These are phyloP conservation scores for Rhizopus stolonifer DNA, from an alignment of 371 early-diverging fungal genomes.

Conservation along the genomic window DNA sequence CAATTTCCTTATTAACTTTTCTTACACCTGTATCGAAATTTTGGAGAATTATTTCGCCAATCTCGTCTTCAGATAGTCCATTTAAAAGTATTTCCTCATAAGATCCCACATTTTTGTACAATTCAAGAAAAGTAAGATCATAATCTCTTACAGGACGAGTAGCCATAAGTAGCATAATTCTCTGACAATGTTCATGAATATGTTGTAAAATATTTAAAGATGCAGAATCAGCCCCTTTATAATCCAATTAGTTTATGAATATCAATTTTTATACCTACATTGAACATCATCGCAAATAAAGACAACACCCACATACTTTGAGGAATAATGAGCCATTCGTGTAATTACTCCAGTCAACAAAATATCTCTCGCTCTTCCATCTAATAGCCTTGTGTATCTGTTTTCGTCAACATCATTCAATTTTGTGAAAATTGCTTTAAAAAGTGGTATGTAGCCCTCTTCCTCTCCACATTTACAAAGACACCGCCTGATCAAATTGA, in stretches of 20 bases:
- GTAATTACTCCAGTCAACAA: slow-evolving; percentile 46
- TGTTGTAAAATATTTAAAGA: slow-evolving; percentile 38
- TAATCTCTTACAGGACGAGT: slow-evolving; percentile 57
- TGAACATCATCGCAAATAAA: slow-evolving; percentile 58
- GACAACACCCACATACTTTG: slow-evolving; percentile 41
- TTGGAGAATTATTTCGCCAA: slow-evolving; percentile 49
- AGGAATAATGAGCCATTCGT: slow-evolving; percentile 44
- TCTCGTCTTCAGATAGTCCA: slow-evolving; percentile 48
- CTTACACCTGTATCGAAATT: slow-evolving; percentile 47
- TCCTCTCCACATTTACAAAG: slow-evolving; percentile 46
- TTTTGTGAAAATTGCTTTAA: slow-evolving; percentile 40
- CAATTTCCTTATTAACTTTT: slow-evolving; percentile 47
- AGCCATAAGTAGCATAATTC: slow-evolving; percentile 43
- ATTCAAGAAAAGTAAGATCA: slow-evolving; percentile 33
- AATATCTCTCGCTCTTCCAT: slow-evolving; percentile 41
- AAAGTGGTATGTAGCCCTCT: slow-evolving; percentile 38
- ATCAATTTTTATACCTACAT: slow-evolving; percentile 37
- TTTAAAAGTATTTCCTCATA: slow-evolving; percentile 45
- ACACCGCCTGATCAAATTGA: slow-evolving; percentile 31
- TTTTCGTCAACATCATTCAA: slow-evolving; percentile 43
- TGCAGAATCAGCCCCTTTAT: slow-evolving; percentile 55
- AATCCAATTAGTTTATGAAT: neutral
- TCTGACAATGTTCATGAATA: slow-evolving; percentile 51
- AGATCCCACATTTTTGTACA: slow-evolving; percentile 29
- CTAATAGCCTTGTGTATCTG: slow-evolving; percentile 30